Evolutionary conservation across 805 yeast species (phyloP).

Genomic region (Sungouiella thailandica): DNA sequence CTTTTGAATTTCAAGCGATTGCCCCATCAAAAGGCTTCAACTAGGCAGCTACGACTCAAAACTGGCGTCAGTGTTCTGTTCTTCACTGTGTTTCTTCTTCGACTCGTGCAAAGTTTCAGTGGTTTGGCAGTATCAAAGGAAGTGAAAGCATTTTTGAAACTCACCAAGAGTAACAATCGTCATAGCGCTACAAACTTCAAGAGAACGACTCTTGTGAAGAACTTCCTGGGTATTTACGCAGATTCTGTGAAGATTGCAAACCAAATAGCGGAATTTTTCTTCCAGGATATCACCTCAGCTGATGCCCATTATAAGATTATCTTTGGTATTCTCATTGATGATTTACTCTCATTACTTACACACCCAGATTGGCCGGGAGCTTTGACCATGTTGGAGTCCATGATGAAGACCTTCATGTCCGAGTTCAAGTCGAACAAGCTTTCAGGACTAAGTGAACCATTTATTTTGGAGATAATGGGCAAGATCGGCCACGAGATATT

Average conservation of each 20-base stretch:
- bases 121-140: constrained; percentile 3
- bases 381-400: constrained; percentile 29
- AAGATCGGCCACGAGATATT: constrained; percentile 49
- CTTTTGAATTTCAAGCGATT: constrained; percentile 46
- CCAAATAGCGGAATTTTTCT: constrained; percentile 7
- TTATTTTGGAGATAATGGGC: constrained; percentile 59
- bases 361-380: constrained; percentile 62
- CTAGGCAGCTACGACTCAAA: constrained; percentile 40
- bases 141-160: neutral
- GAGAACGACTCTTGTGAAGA: constrained; percentile 4
- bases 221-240: neutral
- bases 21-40: constrained; percentile 39
- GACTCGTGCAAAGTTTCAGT: constrained; percentile 35
- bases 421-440: constrained; percentile 36
- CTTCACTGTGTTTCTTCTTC: constrained; percentile 41
- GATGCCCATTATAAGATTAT: constrained; percentile 6
- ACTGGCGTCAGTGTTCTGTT: constrained; percentile 48
- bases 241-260: constrained; percentile 2
- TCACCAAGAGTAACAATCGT: constrained; percentile 6
- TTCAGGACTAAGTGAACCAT: constrained; percentile 41
- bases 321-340: constrained; percentile 41
- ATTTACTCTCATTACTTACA: constrained; percentile 44
- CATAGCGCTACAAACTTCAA: constrained; percentile 4
- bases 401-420: constrained; percentile 40
- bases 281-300: constrained; percentile 2